Evolutionary conservation across 495 filamentous ascomycete genomes (phyloP).

Genomic region (Talaromyces nanjingensis): DNA sequence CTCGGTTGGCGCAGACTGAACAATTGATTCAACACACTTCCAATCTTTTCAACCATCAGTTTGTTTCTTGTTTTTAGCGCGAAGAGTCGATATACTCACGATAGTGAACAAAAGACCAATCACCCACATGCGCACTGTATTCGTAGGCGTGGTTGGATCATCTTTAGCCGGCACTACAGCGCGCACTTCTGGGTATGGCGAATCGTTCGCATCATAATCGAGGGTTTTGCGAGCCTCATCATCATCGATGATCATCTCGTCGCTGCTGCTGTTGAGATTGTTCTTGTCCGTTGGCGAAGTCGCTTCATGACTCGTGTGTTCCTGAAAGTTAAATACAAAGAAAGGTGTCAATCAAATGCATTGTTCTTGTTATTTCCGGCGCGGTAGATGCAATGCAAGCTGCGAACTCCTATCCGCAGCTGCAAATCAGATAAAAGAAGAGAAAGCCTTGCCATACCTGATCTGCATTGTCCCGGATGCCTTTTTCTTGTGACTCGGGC

Average conservation of each 20-base stretch:
- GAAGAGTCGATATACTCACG: conserved; percentile 16
- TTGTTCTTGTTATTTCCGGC: neutral
- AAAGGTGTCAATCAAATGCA: neutral
- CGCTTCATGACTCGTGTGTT: neutral
- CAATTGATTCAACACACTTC: conserved; percentile 64
- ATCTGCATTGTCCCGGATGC: neutral
- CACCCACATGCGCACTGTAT: conserved; percentile 66
- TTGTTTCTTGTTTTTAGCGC: neutral
- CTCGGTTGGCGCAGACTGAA: conserved; percentile 56
- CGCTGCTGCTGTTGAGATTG: neutral
- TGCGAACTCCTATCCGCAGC: neutral
- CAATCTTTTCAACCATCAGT: conserved; percentile 28
- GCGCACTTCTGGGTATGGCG: conserved; percentile 61
- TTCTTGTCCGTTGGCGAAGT: neutral
- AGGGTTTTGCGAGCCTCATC: conserved; percentile 30
- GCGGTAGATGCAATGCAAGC: neutral
- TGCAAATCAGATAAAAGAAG: neutral
- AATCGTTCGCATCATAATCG: conserved; percentile 51
- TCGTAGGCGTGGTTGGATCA: conserved; percentile 57
- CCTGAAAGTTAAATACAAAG: neutral
- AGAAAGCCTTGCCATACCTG: neutral
- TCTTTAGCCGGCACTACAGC: conserved; percentile 45
- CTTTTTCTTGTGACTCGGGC: neutral
- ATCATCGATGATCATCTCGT: conserved; percentile 24
- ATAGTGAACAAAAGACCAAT: conserved; percentile 63